Evolutionary conservation across 176 grass and related monocot species (phyloP), one percentile per base, ranked within the genome.

Genomic region (maize (Zea mays)): DNA sequence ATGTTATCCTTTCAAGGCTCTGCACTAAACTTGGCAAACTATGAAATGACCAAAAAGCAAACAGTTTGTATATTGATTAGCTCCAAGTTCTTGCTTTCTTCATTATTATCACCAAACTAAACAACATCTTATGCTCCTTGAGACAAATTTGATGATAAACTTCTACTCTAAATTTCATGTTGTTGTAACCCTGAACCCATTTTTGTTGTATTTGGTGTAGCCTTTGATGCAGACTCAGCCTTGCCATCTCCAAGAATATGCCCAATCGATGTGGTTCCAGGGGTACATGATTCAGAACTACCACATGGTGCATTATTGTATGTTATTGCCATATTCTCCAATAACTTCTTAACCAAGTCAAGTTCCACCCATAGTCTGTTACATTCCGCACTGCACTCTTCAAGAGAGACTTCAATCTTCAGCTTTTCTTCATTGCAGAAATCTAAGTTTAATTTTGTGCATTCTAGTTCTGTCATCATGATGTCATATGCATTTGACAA

Each of bases 351-450:
- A 59, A 99, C 83, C 39, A 99, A 70, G 71, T 90, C 90, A 83
- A 99, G 89, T 59, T 99, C 96, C 62, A 92, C 83, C 76, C 76
- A 89, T 67, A 81, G 82, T 82, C 89, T 90, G 20, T 78, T 84
- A 40, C 81, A 87, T 75, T 95, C 96, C 78, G 95, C 96, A 74
- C 79, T 86, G 80, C 92, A 99, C 55, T 89, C 96, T 42, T 89
- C 84, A 81, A 95, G 85, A 85, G 81, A 88, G 51, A 33, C 62
- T 86, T 99, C 92, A 20, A 95, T 80, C 79, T 85, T 95, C 16
- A 82, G 81, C 45, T 95, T 99, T 86, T 98, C 89, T 90, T 99
- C 92, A 54, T 89, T 94, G 86, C 91, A 99, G 71, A 81, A 99
- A 75, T 95, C 92, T 7, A 99, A 83, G 79, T 81, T 99, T 69